A percentile compares a stretch with the other conserved stretches of the same genome.
Evolutionary conservation across 1,284 basidiomycete species (phyloP).

Genomic region (Rhodotorula sp.): DNA sequence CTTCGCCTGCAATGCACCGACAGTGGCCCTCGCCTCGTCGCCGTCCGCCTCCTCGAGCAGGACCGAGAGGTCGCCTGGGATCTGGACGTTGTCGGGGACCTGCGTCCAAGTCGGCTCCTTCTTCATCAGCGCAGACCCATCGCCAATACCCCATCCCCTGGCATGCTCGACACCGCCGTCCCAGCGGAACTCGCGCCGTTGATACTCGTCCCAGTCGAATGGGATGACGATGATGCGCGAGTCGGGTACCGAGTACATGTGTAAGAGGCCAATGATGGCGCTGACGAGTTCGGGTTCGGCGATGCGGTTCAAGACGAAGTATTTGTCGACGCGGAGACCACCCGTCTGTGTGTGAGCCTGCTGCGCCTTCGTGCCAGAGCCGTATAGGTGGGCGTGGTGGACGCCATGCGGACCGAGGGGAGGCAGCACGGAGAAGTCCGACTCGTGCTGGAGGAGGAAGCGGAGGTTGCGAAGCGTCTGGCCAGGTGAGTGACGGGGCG

Average conservation of each 20-base stretch:
- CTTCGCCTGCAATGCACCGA: conserved; percentile 11
- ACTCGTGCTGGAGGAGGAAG: conserved; percentile 46
- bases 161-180: conserved; percentile 43
- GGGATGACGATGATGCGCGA: conserved; percentile 44
- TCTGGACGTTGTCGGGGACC: conserved; percentile 3
- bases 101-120: neutral
- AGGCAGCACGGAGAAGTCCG: conserved; percentile 41
- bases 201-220: conserved; percentile 44
- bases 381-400: conserved; percentile 37
- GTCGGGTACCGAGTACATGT: conserved; percentile 40
- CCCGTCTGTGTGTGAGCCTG: conserved; percentile 29
- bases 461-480: conserved; percentile 47
- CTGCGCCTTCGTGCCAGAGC: conserved; percentile 25
- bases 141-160: conserved; percentile 42
- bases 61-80: conserved; percentile 16
- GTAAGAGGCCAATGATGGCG: conserved; percentile 42
- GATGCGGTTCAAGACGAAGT: conserved; percentile 47
- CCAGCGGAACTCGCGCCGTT: conserved; percentile 42
- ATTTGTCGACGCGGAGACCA: conserved; percentile 45
- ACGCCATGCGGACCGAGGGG: conserved; percentile 34
- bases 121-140: conserved; percentile 9
- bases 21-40: conserved; percentile 17
- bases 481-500: conserved; percentile 45
- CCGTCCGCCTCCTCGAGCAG: conserved; percentile 29
- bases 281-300: conserved; percentile 40